phyloP scores from a whole-genome alignment of 768 basidiomycete genomes.

The Lactarius vividus region DNA sequence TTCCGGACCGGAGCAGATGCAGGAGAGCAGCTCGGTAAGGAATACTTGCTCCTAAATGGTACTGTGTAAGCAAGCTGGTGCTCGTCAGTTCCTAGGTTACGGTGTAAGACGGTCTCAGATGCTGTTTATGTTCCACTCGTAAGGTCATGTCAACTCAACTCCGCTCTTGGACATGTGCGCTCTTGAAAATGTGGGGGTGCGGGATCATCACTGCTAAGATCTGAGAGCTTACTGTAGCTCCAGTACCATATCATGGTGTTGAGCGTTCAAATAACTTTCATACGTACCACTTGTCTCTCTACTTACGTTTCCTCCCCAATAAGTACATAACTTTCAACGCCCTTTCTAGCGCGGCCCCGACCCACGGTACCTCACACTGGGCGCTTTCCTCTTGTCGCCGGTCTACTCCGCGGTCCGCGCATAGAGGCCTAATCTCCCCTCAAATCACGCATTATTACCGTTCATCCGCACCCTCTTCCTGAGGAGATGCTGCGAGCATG shows the following conservation, averaged over 20 bases:
- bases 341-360: slow-evolving; percentile 12
- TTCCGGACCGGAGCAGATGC: neutral
- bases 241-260: neutral
- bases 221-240: neutral
- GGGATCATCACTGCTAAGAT: neutral
- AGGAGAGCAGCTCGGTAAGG: neutral
- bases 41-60: neutral
- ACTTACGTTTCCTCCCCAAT: slow-evolving; percentile 13
- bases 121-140: neutral
- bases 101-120: neutral
- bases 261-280: neutral
- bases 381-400: slow-evolving; percentile 1
- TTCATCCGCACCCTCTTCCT: neutral
- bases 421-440: neutral
- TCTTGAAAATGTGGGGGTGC: neutral
- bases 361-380: slow-evolving; percentile 10
- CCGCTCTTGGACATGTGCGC: too few species aligned
- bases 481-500: neutral
- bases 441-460: neutral
- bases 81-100: neutral
- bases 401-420: slow-evolving; percentile 16
- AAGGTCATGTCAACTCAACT: neutral
- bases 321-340: neutral
- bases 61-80: neutral
- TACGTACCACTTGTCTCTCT: slow-evolving; percentile 3